Conservation (phyloP, 2,329 filamentous ascomycete genomes). For the Trichophyton equinum region DNA sequence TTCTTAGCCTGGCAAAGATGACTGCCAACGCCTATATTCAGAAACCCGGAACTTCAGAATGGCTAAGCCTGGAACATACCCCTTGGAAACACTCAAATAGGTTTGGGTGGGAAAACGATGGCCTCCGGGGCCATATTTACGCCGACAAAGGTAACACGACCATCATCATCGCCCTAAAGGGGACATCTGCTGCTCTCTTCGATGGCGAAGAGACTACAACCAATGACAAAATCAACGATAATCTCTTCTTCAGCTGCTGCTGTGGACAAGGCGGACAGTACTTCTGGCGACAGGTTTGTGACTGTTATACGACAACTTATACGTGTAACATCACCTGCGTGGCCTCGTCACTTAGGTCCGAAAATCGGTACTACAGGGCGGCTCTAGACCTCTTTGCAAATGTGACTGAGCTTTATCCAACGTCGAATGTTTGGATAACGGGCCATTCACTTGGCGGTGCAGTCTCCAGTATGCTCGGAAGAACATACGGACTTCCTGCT, state of each 20-base stretch:
- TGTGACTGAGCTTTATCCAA: constrained; percentile 75
- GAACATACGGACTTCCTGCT: constrained; percentile 83
- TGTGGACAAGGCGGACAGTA: constrained; percentile 87
- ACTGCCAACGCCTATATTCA: constrained; percentile 79
- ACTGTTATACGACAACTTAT: constrained; percentile 78
- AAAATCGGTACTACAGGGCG: constrained; percentile 85
- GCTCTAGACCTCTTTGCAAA: constrained; percentile 84
- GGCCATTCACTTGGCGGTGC: constrained; percentile 89
- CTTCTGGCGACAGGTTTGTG: constrained; percentile 83
- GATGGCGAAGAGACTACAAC: constrained; percentile 95
- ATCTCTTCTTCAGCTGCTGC: constrained; percentile 95
- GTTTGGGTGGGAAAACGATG: constrained; percentile 87
- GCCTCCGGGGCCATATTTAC: constrained; percentile 83
- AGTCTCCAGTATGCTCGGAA: constrained; percentile 71
- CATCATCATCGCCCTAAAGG: constrained; percentile 84
- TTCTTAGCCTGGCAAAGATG: constrained; percentile 77
- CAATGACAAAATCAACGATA: constrained; percentile 96
- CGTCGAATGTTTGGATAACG: constrained; percentile 73
- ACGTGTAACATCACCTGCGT: constrained; percentile 90
- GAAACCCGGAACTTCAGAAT: constrained; percentile 58
- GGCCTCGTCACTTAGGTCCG: constrained; percentile 56
- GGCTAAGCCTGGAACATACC: constrained; percentile 60
- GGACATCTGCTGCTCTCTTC: constrained; percentile 79
- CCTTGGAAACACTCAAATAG: constrained; percentile 76
- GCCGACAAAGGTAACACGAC: constrained; percentile 75